Conservation (phyloP, 2,329 filamentous ascomycete genomes). For the Pseudogymnoascus sp. region DNA sequence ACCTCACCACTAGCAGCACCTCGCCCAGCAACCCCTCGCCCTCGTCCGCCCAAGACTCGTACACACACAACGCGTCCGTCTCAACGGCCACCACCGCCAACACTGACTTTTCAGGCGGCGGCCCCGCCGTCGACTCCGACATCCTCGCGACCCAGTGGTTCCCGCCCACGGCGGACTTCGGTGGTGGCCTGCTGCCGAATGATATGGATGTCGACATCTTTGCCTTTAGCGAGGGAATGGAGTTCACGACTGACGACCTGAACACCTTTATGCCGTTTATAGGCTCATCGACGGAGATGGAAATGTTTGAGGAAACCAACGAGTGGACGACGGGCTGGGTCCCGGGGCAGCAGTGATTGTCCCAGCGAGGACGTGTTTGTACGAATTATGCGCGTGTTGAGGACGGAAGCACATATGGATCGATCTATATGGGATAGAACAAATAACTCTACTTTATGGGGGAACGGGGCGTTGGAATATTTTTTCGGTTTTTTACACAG, state of each 20-base stretch:
- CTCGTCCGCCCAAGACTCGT: background rate
- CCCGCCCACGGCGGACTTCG: background rate
- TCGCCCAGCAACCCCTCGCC: background rate
- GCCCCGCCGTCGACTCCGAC: background rate
- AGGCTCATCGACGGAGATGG: background rate
- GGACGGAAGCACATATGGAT: background rate
- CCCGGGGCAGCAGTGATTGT: background rate
- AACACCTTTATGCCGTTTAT: background rate
- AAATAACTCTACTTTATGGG: background rate
- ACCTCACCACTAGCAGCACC: background rate
- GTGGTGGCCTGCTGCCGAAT: background rate
- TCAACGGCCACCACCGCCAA: background rate
- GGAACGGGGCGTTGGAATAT: background rate
- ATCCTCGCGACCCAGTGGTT: background rate
- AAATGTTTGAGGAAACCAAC: background rate
- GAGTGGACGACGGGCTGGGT: background rate
- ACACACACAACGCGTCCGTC: background rate
- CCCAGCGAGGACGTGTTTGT: background rate
- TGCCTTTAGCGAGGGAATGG: background rate
- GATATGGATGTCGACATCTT: slow-evolving; percentile 8
- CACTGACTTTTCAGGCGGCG: background rate
- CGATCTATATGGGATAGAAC: background rate
- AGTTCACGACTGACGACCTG: background rate
- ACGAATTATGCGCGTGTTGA: background rate
- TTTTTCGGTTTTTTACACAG: background rate